These are phyloP conservation scores for Balakata baccata DNA, from an alignment of 345 rosid genomes.

Conservation along the genomic window DNA sequence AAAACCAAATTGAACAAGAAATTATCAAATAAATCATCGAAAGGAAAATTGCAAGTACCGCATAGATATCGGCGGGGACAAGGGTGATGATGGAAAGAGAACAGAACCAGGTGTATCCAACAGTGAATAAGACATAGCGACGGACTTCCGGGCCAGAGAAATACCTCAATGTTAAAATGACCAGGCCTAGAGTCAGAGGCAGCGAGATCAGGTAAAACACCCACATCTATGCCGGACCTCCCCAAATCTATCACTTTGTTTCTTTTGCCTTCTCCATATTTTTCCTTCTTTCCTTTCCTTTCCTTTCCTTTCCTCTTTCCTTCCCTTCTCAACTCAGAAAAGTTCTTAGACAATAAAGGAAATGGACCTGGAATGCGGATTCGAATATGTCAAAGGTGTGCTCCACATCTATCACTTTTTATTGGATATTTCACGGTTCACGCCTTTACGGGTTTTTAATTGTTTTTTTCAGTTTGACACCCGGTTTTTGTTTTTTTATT, in stretches of 20 bases:
- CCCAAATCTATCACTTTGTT: background rate
- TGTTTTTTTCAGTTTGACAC: no score
- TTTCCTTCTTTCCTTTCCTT: background rate
- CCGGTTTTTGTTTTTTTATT: no score
- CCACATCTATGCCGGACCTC: conserved; percentile 52
- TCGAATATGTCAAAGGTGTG: no score
- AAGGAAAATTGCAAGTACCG: conserved; percentile 39
- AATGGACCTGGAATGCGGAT: conserved; percentile 19
- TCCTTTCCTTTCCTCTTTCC: background rate
- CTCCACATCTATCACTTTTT: no score
- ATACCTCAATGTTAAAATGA: conserved; percentile 66
- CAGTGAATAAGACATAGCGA: conserved; percentile 64
- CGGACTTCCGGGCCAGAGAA: conserved; percentile 96
- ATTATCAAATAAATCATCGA: background rate
- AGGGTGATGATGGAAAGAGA: conserved; percentile 93
- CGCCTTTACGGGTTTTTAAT: no score
- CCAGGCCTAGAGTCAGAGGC: conserved; percentile 95
- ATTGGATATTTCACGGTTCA: no score
- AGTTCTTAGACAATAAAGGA: background rate
- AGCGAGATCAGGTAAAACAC: conserved; percentile 95
- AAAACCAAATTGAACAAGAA: background rate
- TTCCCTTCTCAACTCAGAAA: background rate
- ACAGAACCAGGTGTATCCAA: conserved; percentile 85
- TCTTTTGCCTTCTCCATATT: background rate
- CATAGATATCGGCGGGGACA: conserved; percentile 96